Base-by-base conservation (phyloP, 2,329 filamentous ascomycete genomes). In the Corinectria fuckeliana region DNA sequence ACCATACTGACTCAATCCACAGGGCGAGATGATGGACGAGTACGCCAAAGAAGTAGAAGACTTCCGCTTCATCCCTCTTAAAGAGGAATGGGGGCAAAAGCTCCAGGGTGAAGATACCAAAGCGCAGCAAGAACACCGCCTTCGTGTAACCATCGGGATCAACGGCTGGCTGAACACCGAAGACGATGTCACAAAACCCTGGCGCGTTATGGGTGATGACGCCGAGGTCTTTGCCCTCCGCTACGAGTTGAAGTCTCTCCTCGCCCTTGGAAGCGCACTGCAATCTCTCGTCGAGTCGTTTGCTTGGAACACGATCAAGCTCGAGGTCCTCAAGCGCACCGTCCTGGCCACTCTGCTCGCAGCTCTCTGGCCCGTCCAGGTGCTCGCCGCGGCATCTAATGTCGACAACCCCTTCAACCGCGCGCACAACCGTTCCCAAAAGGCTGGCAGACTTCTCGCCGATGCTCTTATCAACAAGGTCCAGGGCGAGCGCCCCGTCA, bases 1-100 rank as follows among this genome's bases (percentile, higher is more conserved):
- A 13, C 4, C 5, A 6, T 34, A 5, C 69, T 72, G 56, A 73
- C 38, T 38, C 3, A n/a, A 41, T 30, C 2, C 14, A 2, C 25
- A 82, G 80, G 92, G 93, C 3, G 85, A 90, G 66, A 93, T 94
- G 84, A 91, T 96, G 82, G 91, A 96, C 69, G 85, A 88, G 58
- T 97, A 97, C 70, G 92, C 93, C 3, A 87, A 88, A 58, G 91
- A 96, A 71, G 92, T 97, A 1, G 88, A 95, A 63, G 93, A 97
- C 74, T 88, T 88, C 67, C 78, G 80, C 18, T 97, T 97, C 71
- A 81, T 97, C 1, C 92, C 92, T 0, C 84, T 96, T 14, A 82
- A 84, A 26, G 77, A 78, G 5, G 70, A 81, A 54, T 77, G 72
- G 72, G 78, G 78, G 6, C 61, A 70, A 23, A 51, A 59, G 2